Evolutionary conservation across 768 basidiomycete genomes (phyloP).

Genomic region (Rickenella mellea): DNA sequence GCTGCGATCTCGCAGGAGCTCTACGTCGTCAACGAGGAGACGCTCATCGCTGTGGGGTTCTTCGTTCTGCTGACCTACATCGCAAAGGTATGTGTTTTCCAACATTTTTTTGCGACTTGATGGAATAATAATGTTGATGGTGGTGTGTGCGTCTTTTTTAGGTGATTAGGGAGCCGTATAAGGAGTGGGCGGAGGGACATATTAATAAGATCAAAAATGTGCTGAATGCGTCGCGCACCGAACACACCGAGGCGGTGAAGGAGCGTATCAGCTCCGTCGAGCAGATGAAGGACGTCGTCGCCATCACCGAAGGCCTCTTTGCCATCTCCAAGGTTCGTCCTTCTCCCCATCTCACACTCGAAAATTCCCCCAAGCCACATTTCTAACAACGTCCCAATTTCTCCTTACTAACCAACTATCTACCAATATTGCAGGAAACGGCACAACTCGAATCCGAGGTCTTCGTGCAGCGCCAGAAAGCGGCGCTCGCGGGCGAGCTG

Average conservation of each 20-base stretch:
- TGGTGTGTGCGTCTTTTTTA: slow-evolving; percentile 22
- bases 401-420: background rate
- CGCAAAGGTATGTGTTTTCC: slow-evolving; percentile 51
- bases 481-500: slow-evolving; percentile 77
- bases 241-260: slow-evolving; percentile 90
- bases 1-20: slow-evolving; percentile 95
- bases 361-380: background rate
- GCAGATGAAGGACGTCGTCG: slow-evolving; percentile 93
- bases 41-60: slow-evolving; percentile 78
- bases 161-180: slow-evolving; percentile 80
- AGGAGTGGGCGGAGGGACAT: slow-evolving; percentile 84
- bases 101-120: background rate
- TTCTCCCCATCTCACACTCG: background rate
- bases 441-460: slow-evolving; percentile 82
- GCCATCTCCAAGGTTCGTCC: slow-evolving; percentile 74
- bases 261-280: slow-evolving; percentile 86
- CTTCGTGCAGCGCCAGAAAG: slow-evolving; percentile 87
- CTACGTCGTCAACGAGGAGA: slow-evolving; percentile 96
- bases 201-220: slow-evolving; percentile 76
- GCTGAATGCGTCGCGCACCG: slow-evolving; percentile 70
- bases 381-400: background rate
- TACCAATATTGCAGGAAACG: slow-evolving; percentile 55
- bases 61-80: slow-evolving; percentile 76
- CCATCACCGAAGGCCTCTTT: slow-evolving; percentile 85
- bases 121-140: slow-evolving; percentile 4